Base-by-base conservation (phyloP, 768 basidiomycete species). In the Pulveroboletus ravenelii region DNA sequence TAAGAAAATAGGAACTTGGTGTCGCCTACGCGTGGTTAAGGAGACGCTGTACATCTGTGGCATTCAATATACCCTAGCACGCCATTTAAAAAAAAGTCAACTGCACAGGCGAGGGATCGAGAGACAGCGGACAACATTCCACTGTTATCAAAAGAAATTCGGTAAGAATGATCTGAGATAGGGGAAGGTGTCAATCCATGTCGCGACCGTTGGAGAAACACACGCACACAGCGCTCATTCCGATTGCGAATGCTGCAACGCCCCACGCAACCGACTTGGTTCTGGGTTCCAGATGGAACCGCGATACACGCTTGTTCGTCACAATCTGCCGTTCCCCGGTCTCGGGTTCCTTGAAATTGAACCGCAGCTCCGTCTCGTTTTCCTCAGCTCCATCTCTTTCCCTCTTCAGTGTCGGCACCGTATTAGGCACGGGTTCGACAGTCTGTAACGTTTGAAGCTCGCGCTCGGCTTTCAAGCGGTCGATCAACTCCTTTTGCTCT, bases 191-290 rank as follows among this genome's bases (percentile, higher is more conserved):
- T 60, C 47, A 62, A 29, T 41, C 18, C 1, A 50, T 1, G 20
- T 1, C 31, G 13, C 5, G 13, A 39, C 6, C 18, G 41, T 5
- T 25, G 8, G 25, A 23, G 15, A 52, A 41, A n/a, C 50, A 30
- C 3, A 82, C 86, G 71, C 61, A 92, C 89, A 87, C 78, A 54
- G 89, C 90, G 44, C 87, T 80, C 66, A 88, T 72, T 27, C 90
- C 90, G 44, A 91, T 73, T 34, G 87, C 89, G 68, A 95, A 94
- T 17, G 87, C 86, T 34, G 87, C 76, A 17, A 87, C 74, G 34
- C 91, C 91, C 90, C 90, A 93, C 3, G 85, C 88, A 47, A 85
- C 74, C 32, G 84, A 82, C 69, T 86, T 88, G 58, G 80, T 78
- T 61, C 81, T 78, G 10, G 90, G 83, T 56, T 84, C 78, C 55